Evolutionary conservation across 1,284 basidiomycete species (phyloP), one percentile per base, ranked within the genome.

Genomic region (Ceraceosorus guamensis): DNA sequence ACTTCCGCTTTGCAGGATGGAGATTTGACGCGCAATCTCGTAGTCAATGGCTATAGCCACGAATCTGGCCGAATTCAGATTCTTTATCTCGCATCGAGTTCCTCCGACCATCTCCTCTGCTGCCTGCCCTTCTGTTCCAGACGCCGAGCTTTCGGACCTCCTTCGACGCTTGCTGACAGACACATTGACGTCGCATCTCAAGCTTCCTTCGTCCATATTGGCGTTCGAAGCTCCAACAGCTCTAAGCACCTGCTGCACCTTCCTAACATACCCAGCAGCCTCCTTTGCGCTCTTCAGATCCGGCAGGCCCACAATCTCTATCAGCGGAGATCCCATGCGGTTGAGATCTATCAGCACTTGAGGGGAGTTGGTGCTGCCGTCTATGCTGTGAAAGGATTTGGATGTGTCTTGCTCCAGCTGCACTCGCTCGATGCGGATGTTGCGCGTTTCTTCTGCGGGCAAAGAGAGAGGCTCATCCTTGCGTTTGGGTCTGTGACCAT

Each of bases 371-470:
- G 82, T 78, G 53, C 86, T 81, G 10, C 58, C 61, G 2, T 57
- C 61, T 32, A 61, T 57, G 45, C 62, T 65, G 55, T 84, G 84
- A 24, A 84, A 85, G 1, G 89, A 89, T 77, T 97, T 98, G 2
- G 89, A 93, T 0, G 93, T 98, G 75, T 98, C 95, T 51, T 97
- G 93, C 77, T 98, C 93, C 0, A 97, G 82, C 73, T 99, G 95
- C 32, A 99, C 84, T 77, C 97, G 95, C 59, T 89, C 86, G 55
- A 99, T 89, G 10, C 88, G 81, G 14, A 98, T 86, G 6, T 57
- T 53, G n/a, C n/a, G n/a, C n/a, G n/a, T n/a, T n/a, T n/a, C n/a
- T n/a, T n/a, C n/a, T n/a, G n/a, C n/a, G n/a, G n/a, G n/a, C n/a
- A n/a, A n/a, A n/a, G n/a, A n/a, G n/a, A n/a, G n/a, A n/a, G n/a